Percentiles rank a stretch among this genome's conserved stretches.
phyloP scores from a whole-genome alignment of 2,329 filamentous ascomycete species.

The Plenodomus lindquistii region DNA sequence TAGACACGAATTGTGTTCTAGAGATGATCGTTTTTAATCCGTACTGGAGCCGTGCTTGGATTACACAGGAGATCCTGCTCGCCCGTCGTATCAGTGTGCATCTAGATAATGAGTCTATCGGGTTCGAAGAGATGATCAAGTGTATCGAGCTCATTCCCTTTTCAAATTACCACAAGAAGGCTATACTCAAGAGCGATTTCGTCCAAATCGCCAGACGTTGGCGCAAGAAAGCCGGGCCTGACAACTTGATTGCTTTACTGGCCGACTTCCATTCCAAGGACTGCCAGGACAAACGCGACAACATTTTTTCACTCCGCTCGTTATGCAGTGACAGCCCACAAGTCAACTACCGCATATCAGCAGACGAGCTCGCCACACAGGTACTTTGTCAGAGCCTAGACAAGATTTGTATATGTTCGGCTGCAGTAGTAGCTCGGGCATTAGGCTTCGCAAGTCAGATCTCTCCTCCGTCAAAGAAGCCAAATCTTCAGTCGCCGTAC shows the following conservation, averaged over 20 bases:
- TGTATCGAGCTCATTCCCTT: neutral
- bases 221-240: neutral
- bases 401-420: neutral
- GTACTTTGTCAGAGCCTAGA: neutral
- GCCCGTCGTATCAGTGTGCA: neutral
- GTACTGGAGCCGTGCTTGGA: slow-evolving; percentile 7
- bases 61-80: slow-evolving; percentile 6
- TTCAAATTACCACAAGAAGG: neutral
- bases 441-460: neutral
- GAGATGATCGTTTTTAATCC: neutral
- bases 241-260: neutral
- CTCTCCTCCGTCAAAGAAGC: neutral
- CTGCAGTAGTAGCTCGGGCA: neutral
- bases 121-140: neutral
- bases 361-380: neutral
- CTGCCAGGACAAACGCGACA: slow-evolving; percentile 8
- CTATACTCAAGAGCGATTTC: neutral
- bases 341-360: slow-evolving; percentile 4
- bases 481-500: neutral
- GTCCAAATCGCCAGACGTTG: neutral
- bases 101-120: neutral
- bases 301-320: slow-evolving; percentile 8
- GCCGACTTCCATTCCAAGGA: neutral
- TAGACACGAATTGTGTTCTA: neutral
- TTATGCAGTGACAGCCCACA: slow-evolving; percentile 1